phyloP scores from a whole-genome alignment of 2,329 filamentous ascomycete genomes.

The Xylariaceae sp. region DNA sequence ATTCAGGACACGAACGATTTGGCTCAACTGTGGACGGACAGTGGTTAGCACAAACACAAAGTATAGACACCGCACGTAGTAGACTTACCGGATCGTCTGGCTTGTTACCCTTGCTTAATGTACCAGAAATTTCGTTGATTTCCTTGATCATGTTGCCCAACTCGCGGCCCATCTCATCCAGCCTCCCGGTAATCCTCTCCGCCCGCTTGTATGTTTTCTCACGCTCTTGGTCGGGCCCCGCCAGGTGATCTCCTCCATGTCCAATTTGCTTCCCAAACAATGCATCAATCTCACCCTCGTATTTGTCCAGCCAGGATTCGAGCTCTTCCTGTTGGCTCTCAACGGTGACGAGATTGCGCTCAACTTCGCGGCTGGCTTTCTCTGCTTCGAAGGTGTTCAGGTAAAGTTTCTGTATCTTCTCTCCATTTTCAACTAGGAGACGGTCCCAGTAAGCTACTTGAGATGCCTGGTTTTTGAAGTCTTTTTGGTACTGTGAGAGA shows the following conservation, averaged over 20 bases:
- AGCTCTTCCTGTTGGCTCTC: conserved; percentile 94
- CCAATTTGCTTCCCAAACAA: conserved; percentile 81
- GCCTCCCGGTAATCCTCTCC: conserved; percentile 85
- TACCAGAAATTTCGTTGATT: conserved; percentile 91
- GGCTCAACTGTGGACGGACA: conserved; percentile 69
- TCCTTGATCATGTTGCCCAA: conserved; percentile 96
- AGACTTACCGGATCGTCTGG: conserved; percentile 79
- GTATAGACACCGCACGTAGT: neutral
- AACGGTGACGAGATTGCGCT: conserved; percentile 84
- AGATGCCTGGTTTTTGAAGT: conserved; percentile 88
- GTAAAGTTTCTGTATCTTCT: conserved; percentile 93
- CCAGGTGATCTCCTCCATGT: conserved; percentile 74
- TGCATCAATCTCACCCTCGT: conserved; percentile 88
- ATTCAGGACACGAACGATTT: conserved; percentile 95
- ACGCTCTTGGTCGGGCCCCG: conserved; percentile 91
- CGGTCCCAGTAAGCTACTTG: conserved; percentile 91
- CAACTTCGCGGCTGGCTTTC: conserved; percentile 88
- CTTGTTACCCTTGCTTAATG: conserved; percentile 85
- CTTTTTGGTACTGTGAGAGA: conserved; percentile 92
- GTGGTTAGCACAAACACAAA: conserved; percentile 20
- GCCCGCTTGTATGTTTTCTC: conserved; percentile 96
- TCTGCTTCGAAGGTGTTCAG: conserved; percentile 92
- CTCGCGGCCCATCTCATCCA: conserved; percentile 93
- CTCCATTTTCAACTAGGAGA: conserved; percentile 87
- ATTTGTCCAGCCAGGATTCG: conserved; percentile 83